Conservation (phyloP, 75 land plant genomes). For the Selaginella tamariscina region DNA sequence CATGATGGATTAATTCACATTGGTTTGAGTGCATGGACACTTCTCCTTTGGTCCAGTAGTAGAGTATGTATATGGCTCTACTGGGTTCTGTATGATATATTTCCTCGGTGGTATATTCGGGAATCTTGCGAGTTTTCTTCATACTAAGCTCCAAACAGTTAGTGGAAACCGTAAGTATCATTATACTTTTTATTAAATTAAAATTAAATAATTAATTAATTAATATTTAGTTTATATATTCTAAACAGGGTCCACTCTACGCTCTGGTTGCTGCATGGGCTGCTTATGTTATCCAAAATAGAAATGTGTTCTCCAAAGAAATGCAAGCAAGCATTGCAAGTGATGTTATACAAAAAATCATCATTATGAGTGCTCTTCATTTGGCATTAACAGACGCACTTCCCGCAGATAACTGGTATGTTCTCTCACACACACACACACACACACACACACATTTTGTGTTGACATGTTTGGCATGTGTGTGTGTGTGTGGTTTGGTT, state of each 20-base stretch:
- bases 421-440: background rate
- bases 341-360: slow-evolving; percentile 42
- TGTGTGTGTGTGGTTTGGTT: background rate
- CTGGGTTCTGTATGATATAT: slow-evolving; percentile 68
- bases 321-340: slow-evolving; percentile 24
- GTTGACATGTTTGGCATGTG: background rate
- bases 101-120: slow-evolving; percentile 68
- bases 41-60: slow-evolving; percentile 65
- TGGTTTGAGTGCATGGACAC: slow-evolving; percentile 57
- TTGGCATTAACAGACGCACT: slow-evolving; percentile 35
- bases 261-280: slow-evolving; percentile 73
- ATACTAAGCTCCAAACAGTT: slow-evolving; percentile 60
- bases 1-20: slow-evolving; percentile 64
- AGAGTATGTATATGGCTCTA: slow-evolving; percentile 51
- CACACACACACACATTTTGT: background rate
- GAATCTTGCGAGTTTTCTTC: slow-evolving; percentile 65
- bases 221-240: background rate
- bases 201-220: background rate
- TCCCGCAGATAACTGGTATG: slow-evolving; percentile 61
- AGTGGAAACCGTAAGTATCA: slow-evolving; percentile 72
- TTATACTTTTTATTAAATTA: background rate
- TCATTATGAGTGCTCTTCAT: slow-evolving; percentile 35
- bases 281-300: slow-evolving; percentile 46
- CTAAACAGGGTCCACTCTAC: slow-evolving; percentile 60
- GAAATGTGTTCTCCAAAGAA: slow-evolving; percentile 36